Base-by-base conservation (phyloP, 345 rosid species). In the Bretschneidera sinensis region DNA sequence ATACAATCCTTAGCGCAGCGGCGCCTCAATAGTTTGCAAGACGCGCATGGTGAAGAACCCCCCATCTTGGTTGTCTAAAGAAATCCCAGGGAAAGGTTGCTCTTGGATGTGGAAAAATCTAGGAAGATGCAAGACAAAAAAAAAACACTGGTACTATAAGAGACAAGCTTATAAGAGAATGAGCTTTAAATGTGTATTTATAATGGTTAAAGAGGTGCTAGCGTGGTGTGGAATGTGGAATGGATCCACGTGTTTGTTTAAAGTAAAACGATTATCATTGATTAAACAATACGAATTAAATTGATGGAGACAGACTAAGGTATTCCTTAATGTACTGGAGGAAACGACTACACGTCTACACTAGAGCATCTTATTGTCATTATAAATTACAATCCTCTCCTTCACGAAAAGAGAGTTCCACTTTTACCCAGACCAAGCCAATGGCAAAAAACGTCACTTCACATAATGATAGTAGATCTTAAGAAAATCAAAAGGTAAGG, bases 1-100 rank as follows among this genome's bases (percentile, higher is more conserved):
- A 89, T 78, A 71, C 96, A 89, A 68, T 85, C 91, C 61, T 85
- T 83, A 59, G 85, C 82, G 61, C 96, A 89, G 20, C 95, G 87
- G 22, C 96, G 82, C 66, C 95, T 68, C 60, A 89, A 65, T 45
- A 89, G 72, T 71, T 86, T 89, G 81, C 96, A 89, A 18, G 91
- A 85, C 4, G 96, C 96, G 58, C 96, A 89, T 24, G 96, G 96
- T 1, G 96, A 83, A 52, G 88, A 77, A 34, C 89, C 87, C 0
- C 76, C 85, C 79, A 83, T 77, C 16, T 57, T 50, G 28, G 17
- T 20, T 63, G 60, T 20, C 34, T 1, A 33, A 60, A 21, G 20
- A 21, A 39, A 39, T 39, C 6, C 15, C 4, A 39, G 10, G 16
- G 16, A 39, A 39, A 39, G 45, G 45, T 11, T 39, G 4, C 1